Evolutionary conservation across 2,329 filamentous ascomycete species (phyloP), one percentile per base, ranked within the genome.

Genomic region (Nemania sp.): DNA sequence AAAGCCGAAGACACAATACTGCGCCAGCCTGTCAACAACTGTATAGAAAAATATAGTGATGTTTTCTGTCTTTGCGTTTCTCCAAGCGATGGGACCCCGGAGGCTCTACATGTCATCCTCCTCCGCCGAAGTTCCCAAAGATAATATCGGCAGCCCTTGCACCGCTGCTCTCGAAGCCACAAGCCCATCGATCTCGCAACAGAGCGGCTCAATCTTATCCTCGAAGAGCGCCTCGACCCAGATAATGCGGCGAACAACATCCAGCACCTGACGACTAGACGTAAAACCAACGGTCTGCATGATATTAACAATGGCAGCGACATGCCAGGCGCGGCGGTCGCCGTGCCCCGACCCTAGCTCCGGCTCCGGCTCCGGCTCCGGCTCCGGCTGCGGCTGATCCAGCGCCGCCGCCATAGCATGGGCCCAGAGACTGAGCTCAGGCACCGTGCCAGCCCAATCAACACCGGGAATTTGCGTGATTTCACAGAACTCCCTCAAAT

Each of bases 391-490:
- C n/a, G n/a, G n/a, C n/a, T n/a, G n/a, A n/a, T n/a, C n/a, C n/a
- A n/a, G n/a, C n/a, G n/a, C n/a, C n/a, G 64, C 66, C n/a, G 58
- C 62, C 3, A 61, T 55, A 1, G 65, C 46, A 12, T 66, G 65
- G 2, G 63, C 64, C 66, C 66, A 68, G 14, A 68, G 57, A 28
- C 60, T 66, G n/a, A 68, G 41, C 57, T 68, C 64, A n/a, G 65
- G 64, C n/a, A 66, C 56, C 2, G 60, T n/a, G n/a, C n/a, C 23
- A 14, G 56, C 43, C 66, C 65, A 67, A 23, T 64, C 47, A 0
- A 68, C 64, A 7, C 60, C 40, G 2, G 66, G 65, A 20, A 67
- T 53, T 28, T 56, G 56, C 28, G 64, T 62, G 28, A 68, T 66
- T 57, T 64, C 59, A n/a, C 61, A 46, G 43, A 68, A 68, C 7